Evolutionary conservation across 306 rosid species (phyloP).

Genomic region (Vigna nakashimae): DNA sequence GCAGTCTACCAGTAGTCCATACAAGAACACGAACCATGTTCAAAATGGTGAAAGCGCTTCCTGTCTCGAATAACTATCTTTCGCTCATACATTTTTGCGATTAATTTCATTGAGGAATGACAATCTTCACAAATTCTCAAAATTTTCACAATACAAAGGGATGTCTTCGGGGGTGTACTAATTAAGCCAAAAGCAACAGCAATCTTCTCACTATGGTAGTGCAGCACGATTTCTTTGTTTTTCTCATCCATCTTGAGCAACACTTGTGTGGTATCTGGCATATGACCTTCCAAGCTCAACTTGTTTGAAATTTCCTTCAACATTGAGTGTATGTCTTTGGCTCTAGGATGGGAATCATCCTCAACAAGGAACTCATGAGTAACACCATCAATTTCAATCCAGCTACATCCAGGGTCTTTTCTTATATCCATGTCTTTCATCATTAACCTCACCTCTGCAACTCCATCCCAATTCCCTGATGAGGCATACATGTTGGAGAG

Average conservation of each 20-base stretch:
- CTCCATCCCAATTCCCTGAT: conserved; percentile 72
- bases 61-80: conserved; percentile 69
- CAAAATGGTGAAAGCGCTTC: conserved; percentile 86
- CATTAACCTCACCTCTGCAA: conserved; percentile 70
- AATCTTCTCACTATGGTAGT: conserved; percentile 83
- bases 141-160: conserved; percentile 67
- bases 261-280: conserved; percentile 65
- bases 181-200: conserved; percentile 85
- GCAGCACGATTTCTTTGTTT: conserved; percentile 61
- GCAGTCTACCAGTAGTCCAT: conserved; percentile 77
- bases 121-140: conserved; percentile 82
- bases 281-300: conserved; percentile 60
- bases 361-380: conserved; percentile 83
- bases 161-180: conserved; percentile 59
- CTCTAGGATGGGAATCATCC: conserved; percentile 71
- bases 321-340: conserved; percentile 70
- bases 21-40: conserved; percentile 79
- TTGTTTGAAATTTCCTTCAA: conserved; percentile 64
- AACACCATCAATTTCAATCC: conserved; percentile 72
- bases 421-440: conserved; percentile 74
- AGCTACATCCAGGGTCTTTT: conserved; percentile 90
- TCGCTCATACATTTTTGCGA: conserved; percentile 66
- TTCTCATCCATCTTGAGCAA: conserved; percentile 70
- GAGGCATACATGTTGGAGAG: conserved; percentile 81
- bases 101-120: conserved; percentile 72